Conservation (phyloP, 352 stramenopile species). For the Thalassiosira hispida region DNA sequence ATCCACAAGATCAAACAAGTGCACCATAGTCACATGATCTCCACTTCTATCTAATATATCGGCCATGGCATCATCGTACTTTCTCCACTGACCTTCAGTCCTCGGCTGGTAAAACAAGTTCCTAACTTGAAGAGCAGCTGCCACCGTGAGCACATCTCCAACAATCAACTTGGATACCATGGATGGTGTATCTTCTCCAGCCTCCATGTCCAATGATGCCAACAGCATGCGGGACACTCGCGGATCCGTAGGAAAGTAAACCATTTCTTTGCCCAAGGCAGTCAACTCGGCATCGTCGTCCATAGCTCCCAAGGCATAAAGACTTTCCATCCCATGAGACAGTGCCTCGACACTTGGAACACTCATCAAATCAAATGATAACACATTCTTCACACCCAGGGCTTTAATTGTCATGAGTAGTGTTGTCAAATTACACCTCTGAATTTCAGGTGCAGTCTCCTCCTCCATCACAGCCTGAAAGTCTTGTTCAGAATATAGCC, state of each 20-base stretch:
- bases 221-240: conserved; percentile 84
- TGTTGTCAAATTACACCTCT: conserved; percentile 80
- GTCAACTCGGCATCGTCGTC: conserved; percentile 84
- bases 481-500: conserved; percentile 87
- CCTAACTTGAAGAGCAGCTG: conserved; percentile 69
- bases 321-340: conserved; percentile 82
- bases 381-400: conserved; percentile 86
- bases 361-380: conserved; percentile 87
- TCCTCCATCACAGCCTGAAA: conserved; percentile 60
- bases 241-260: conserved; percentile 86
- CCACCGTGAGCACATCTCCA: conserved; percentile 79
- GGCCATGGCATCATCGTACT: conserved; percentile 76
- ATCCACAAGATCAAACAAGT: conserved; percentile 71
- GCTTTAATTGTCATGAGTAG: conserved; percentile 89
- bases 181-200: conserved; percentile 34
- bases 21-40: conserved; percentile 81
- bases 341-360: conserved; percentile 79
- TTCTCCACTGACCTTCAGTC: conserved; percentile 61
- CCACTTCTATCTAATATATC: conserved; percentile 71
- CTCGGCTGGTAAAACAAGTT: conserved; percentile 67
- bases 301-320: conserved; percentile 86
- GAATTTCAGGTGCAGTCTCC: conserved; percentile 84
- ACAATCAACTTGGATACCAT: conserved; percentile 71
- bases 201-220: conserved; percentile 71
- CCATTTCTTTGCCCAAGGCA: conserved; percentile 83